Base-by-base conservation (phyloP, 2,329 filamentous ascomycete species). In the Alternaria arbusti region DNA sequence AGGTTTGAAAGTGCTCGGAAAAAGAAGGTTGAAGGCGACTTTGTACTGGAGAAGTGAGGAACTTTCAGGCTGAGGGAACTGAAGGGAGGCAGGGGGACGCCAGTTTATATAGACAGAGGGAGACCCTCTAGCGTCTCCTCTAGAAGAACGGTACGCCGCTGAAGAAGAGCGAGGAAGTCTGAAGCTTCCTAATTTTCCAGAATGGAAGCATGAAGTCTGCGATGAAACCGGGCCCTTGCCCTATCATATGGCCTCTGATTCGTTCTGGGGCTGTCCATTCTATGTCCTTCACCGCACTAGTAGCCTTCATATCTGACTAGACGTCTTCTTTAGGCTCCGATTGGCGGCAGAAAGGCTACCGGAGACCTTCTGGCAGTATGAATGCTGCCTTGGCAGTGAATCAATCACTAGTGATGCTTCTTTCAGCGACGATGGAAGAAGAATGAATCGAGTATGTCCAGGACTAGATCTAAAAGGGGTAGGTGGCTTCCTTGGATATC, bases 41-140 rank as follows among this genome's bases (percentile, higher is more conserved):
- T 56, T 20, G 54, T 32, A 28, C n/a, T 23, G 15, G 9, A 23
- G 22, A 40, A 15, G 15, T 32, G 20, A 28, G 50, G n/a, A 13
- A 57, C 10, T 44, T 43, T 13, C n/a, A 49, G 32, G 57, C 28
- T 40, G 50, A 26, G 20, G n/a, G 20, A 49, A 25, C 5, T 25
- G 22, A 36, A 49, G 17, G 25, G 56, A 22, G 17, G 11, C 46
- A n/a, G 36, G n/a, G 54, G 47, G 13, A 10, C 1, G 15, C 11
- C 30, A 26, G 13, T 10, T 51, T 54, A 57, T 64, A 57, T 64
- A 61, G n/a, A 47, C 22, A 36, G 17, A 23, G 43, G 23, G n/a
- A 7, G 20, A n/a, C n/a, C n/a, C 23, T 50, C 55, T 50, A 46
- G 30, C 30, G 26, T 46, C 23, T 32, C 26, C n/a, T 17, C 5